A percentile compares a stretch with the other conserved stretches of the same genome.
Evolutionary conservation across 768 basidiomycete genomes (phyloP).

Genomic region (Lentinula sp.): DNA sequence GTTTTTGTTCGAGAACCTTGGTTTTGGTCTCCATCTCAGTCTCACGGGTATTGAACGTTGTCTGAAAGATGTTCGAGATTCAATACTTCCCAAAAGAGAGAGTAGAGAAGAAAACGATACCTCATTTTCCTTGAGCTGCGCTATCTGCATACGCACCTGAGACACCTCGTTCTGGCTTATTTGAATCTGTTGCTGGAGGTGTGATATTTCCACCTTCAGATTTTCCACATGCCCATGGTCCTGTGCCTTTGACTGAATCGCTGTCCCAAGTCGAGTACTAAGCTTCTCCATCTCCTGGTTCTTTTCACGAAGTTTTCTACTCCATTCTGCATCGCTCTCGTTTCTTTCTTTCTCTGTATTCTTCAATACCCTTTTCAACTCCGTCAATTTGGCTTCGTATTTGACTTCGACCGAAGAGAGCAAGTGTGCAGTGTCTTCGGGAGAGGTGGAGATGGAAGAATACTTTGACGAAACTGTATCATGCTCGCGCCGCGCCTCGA

Average conservation of each 20-base stretch:
- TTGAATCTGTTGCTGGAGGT: conserved; percentile 41
- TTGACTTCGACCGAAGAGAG: conserved; percentile 69
- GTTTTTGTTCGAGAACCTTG: conserved; percentile 50
- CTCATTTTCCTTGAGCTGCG: conserved; percentile 53
- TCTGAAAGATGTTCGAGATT: conserved; percentile 14
- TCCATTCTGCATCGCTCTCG: conserved; percentile 88
- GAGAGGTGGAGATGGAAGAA: conserved; percentile 35
- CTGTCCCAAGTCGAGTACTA: conserved; percentile 49
- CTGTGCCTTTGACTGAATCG: conserved; percentile 53
- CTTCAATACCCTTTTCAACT: conserved; percentile 58
- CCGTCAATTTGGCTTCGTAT: conserved; percentile 71
- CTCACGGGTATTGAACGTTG: conserved; percentile 29
- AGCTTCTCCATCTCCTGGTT: conserved; percentile 72
- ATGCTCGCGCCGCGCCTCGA: conserved; percentile 57
- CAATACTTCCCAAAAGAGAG: background rate
- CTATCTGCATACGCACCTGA: conserved; percentile 48
- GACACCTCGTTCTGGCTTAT: conserved; percentile 44
- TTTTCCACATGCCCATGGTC: conserved; percentile 45
- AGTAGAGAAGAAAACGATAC: conserved; percentile 31
- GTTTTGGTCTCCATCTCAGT: conserved; percentile 45
- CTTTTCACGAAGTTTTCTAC: conserved; percentile 74
- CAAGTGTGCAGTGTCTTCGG: conserved; percentile 67
- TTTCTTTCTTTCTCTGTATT: conserved; percentile 76
- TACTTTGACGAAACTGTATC: conserved; percentile 32
- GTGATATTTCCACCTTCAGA: conserved; percentile 51